Conservation (phyloP, 345 rosid genomes). For the Tarenaya hassleriana region DNA sequence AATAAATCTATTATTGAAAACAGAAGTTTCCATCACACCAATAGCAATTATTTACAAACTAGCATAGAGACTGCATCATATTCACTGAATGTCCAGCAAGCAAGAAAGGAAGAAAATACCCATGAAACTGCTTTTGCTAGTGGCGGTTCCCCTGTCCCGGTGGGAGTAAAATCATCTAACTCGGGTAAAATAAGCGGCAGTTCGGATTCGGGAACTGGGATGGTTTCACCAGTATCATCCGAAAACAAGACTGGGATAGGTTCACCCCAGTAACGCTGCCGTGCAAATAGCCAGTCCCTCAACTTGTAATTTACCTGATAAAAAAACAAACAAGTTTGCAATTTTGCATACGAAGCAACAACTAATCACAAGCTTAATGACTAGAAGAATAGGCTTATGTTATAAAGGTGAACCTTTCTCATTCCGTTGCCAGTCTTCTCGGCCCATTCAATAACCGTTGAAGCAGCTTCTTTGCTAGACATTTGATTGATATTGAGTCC, state of each 20-base stretch:
- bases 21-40: background rate
- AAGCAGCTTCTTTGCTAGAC: slow-evolving; percentile 58
- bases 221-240: slow-evolving; percentile 56
- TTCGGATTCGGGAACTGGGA: slow-evolving; percentile 66
- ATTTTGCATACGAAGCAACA: background rate
- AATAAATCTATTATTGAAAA: too few species aligned
- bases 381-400: background rate
- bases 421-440: slow-evolving; percentile 70
- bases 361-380: slow-evolving; percentile 2
- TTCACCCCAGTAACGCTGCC: slow-evolving; percentile 99
- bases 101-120: slow-evolving; percentile 37
- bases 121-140: slow-evolving; percentile 72
- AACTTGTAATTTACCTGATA: slow-evolving; percentile 81
- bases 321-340: slow-evolving; percentile 12
- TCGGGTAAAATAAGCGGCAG: slow-evolving; percentile 84
- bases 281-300: slow-evolving; percentile 98
- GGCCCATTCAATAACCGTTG: slow-evolving; percentile 74
- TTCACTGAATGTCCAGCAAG: background rate
- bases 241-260: slow-evolving; percentile 80
- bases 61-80: background rate
- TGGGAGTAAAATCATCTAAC: slow-evolving; percentile 87
- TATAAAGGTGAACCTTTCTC: slow-evolving; percentile 57
- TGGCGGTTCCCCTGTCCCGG: slow-evolving; percentile 93
- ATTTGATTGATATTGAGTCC: slow-evolving; percentile 84
- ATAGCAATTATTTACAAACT: background rate